Conservation (phyloP, 768 basidiomycete genomes). For the Serpula lacrymans region DNA sequence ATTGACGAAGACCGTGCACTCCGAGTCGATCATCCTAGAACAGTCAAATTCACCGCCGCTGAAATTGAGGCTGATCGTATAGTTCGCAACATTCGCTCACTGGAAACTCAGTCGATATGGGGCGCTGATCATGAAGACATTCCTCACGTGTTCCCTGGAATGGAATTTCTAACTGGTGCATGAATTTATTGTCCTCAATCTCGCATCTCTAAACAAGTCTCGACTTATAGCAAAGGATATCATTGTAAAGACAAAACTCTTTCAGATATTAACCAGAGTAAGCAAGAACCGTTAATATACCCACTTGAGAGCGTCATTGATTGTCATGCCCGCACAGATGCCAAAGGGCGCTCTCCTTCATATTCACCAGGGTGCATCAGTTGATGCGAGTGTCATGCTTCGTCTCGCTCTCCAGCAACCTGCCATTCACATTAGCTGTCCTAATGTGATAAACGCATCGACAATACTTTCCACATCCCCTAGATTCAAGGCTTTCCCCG, state of each 20-base stretch:
- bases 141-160: constrained; percentile 66
- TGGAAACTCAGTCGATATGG: constrained; percentile 59
- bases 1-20: constrained; percentile 44
- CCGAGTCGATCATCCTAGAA: constrained; percentile 40
- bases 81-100: constrained; percentile 48
- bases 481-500: constrained; percentile 33
- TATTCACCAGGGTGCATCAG: constrained; percentile 41
- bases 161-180: constrained; percentile 70
- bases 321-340: constrained; percentile 27
- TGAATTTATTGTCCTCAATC: neutral
- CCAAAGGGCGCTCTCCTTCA: constrained; percentile 48
- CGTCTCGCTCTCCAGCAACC: constrained; percentile 35
- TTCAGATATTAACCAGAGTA: constrained; percentile 35
- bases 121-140: constrained; percentile 44
- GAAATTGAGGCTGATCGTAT: constrained; percentile 55
- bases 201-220: neutral
- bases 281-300: too few relatives aligned
- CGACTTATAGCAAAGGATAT: constrained; percentile 29
- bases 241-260: constrained; percentile 38
- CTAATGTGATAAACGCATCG: constrained; percentile 15
- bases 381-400: constrained; percentile 33
- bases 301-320: neutral
- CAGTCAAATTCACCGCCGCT: constrained; percentile 27
- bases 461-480: constrained; percentile 28
- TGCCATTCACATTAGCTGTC: constrained; percentile 34